Conservation (phyloP, 768 basidiomycete genomes). For the Lactifluus piperatus region DNA sequence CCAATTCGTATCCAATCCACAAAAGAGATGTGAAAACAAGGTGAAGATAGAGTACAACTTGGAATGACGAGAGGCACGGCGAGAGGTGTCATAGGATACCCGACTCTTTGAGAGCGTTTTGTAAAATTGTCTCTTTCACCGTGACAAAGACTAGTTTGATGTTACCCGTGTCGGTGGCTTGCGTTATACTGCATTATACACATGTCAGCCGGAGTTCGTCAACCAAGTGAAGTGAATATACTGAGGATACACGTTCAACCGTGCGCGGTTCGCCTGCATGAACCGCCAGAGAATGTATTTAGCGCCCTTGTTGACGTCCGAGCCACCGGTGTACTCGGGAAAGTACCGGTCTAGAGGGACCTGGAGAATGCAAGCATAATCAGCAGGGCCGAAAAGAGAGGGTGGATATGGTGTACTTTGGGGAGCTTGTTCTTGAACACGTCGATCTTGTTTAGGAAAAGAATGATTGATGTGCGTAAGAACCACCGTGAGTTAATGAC, state of each 20-base stretch:
- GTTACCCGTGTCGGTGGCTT: slow-evolving; percentile 84
- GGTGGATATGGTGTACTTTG: slow-evolving; percentile 27
- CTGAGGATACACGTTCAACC: slow-evolving; percentile 89
- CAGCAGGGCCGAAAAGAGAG: background rate
- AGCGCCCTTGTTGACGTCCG: slow-evolving; percentile 89
- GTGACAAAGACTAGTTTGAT: slow-evolving; percentile 77
- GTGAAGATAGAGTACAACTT: slow-evolving; percentile 15
- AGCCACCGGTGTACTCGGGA: slow-evolving; percentile 81
- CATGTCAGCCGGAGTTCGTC: background rate
- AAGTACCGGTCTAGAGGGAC: slow-evolving; percentile 73
- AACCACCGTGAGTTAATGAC: slow-evolving; percentile 81
- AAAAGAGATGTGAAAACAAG: background rate
- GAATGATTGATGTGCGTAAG: slow-evolving; percentile 52
- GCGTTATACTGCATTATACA: slow-evolving; percentile 51
- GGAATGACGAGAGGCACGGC: background rate
- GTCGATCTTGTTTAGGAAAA: slow-evolving; percentile 67
- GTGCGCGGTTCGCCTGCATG: slow-evolving; percentile 81
- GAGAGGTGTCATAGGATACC: slow-evolving; percentile 53
- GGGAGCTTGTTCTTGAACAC: slow-evolving; percentile 69
- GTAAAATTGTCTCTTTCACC: slow-evolving; percentile 88
- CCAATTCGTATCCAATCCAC: slow-evolving; percentile 17
- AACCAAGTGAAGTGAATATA: slow-evolving; percentile 28
- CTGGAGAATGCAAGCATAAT: slow-evolving; percentile 26
- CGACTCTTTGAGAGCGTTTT: slow-evolving; percentile 79
- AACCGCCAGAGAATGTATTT: slow-evolving; percentile 94